Conservation (phyloP, 371 early-diverging fungal species). For the Mortierella polycephala region DNA sequence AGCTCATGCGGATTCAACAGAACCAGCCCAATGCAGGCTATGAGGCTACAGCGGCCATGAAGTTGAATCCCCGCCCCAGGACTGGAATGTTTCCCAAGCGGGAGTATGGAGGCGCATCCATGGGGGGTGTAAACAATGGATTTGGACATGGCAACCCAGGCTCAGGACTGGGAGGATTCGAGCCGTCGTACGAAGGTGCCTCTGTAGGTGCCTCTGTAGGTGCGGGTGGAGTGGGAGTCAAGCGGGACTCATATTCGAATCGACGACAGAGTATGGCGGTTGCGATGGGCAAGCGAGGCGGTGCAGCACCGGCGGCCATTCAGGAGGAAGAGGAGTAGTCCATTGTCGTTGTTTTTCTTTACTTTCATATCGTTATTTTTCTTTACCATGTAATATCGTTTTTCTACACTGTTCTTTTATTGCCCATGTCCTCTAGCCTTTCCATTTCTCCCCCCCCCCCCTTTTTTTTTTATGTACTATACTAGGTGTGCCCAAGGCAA, state of each 20-base stretch:
- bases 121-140: constrained; percentile 26
- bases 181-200: constrained; percentile 3
- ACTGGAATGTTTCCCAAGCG: constrained; percentile 39
- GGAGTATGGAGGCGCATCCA: constrained; percentile 32
- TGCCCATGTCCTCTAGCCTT: too few relatives aligned
- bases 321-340: constrained; percentile 51
- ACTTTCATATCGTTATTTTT: background rate
- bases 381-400: background rate
- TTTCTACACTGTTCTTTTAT: too few relatives aligned
- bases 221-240: background rate
- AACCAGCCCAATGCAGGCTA: constrained; percentile 40
- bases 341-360: background rate
- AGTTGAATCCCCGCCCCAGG: constrained; percentile 38
- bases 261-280: constrained; percentile 52
- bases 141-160: background rate
- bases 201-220: background rate
- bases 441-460: too few relatives aligned
- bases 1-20: constrained; percentile 41
- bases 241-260: constrained; percentile 46
- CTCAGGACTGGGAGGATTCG: constrained; percentile 6
- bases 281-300: constrained; percentile 40
- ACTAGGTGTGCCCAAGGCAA: too few relatives aligned
- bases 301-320: constrained; percentile 47
- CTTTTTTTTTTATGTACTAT: too few relatives aligned
- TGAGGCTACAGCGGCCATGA: constrained; percentile 46